These are phyloP conservation scores for Aspergillus cavernicola DNA, from an alignment of 495 filamentous ascomycete species.

Conservation along the genomic window DNA sequence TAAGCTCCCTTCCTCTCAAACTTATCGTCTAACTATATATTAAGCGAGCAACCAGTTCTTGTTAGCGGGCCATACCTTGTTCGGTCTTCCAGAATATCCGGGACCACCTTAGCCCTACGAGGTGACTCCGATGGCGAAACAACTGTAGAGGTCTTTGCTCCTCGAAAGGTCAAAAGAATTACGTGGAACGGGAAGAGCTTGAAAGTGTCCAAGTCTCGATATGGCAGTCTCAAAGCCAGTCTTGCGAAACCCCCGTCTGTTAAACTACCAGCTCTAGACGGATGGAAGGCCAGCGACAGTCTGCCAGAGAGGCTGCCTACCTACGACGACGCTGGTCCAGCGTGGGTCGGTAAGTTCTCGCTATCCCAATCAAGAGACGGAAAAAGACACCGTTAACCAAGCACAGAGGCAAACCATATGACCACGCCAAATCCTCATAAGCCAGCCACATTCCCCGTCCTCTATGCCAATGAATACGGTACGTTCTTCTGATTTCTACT, in stretches of 20 bases:
- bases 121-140: constrained; percentile 65
- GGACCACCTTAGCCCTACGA: constrained; percentile 48
- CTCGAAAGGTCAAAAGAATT: constrained; percentile 42
- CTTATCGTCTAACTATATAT: neutral
- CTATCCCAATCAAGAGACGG: neutral
- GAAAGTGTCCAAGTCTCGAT: constrained; percentile 30
- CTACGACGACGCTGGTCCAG: constrained; percentile 57
- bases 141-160: constrained; percentile 57
- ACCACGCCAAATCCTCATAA: constrained; percentile 57
- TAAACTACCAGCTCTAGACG: constrained; percentile 48
- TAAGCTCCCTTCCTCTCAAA: constrained; percentile 18
- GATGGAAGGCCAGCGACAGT: constrained; percentile 65
- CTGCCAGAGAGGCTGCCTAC: constrained; percentile 59
- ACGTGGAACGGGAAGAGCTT: constrained; percentile 54
- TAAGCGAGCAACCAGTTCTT: constrained; percentile 40
- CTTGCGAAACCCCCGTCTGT: constrained; percentile 42
- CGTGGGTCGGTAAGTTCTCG: constrained; percentile 52
- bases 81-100: constrained; percentile 49
- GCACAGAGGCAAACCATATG: constrained; percentile 50
- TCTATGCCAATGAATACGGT: constrained; percentile 66
- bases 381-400: constrained; percentile 4
- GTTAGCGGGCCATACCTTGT: constrained; percentile 62
- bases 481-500: neutral
- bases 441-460: constrained; percentile 50
- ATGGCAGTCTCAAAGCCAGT: constrained; percentile 48